Conservation (phyloP, 192 early-diverging fungal species). For the Rhizophagus clarus region DNA sequence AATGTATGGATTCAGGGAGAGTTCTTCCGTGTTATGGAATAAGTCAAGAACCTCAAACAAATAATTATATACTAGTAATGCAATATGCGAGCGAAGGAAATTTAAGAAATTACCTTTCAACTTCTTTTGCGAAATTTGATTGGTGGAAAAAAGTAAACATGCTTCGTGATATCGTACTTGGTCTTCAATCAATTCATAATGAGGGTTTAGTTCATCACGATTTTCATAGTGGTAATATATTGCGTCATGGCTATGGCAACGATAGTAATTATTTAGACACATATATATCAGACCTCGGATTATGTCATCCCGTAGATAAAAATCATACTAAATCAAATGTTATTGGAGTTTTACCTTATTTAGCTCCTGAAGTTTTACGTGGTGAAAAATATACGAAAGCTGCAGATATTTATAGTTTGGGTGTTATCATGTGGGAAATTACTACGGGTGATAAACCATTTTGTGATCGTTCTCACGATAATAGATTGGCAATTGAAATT, state of each 20-base stretch:
- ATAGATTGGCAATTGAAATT: constrained; percentile 32
- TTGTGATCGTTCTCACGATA: constrained; percentile 32
- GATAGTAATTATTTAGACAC: constrained; percentile 21
- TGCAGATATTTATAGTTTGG: constrained; percentile 46
- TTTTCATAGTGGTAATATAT: constrained; percentile 22
- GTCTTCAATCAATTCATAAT: constrained; percentile 2
- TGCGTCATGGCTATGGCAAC: neutral
- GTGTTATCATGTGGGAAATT: constrained; percentile 48
- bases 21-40: constrained; percentile 17
- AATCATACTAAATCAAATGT: neutral
- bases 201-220: neutral
- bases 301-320: neutral
- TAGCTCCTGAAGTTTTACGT: constrained; percentile 13
- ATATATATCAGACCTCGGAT: constrained; percentile 13
- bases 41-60: constrained; percentile 14
- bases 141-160: constrained; percentile 10
- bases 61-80: constrained; percentile 20
- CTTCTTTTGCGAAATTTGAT: neutral
- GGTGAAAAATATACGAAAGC: constrained; percentile 34
- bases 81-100: constrained; percentile 27
- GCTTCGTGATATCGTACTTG: constrained; percentile 4
- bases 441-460: constrained; percentile 43
- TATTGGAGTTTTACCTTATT: constrained; percentile 12
- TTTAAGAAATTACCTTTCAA: neutral
- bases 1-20: constrained; percentile 8